These are phyloP conservation scores for Colletotrichum somersetense DNA, from an alignment of 2,329 filamentous ascomycete species.

Conservation along the genomic window DNA sequence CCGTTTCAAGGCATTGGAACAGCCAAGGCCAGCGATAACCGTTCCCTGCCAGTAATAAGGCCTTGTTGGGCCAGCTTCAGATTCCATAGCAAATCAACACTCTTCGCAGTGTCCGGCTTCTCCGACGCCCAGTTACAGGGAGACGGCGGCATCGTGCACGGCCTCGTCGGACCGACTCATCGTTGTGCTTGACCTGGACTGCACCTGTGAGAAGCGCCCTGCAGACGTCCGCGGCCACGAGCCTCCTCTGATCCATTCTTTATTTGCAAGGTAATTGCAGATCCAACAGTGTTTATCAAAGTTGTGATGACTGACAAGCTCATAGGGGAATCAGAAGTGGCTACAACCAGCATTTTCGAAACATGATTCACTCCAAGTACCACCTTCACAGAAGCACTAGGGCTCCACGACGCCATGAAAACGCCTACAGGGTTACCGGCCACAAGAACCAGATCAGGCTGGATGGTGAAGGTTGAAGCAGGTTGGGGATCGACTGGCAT, in stretches of 20 bases:
- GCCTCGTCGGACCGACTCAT: slow-evolving; percentile 40
- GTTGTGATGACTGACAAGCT: not conserved
- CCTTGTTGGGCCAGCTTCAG: too few relatives aligned
- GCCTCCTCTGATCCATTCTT: slow-evolving; percentile 38
- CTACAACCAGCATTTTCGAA: not conserved
- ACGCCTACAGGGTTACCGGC: too few relatives aligned
- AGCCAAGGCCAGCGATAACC: too few relatives aligned
- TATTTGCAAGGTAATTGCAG: not conserved
- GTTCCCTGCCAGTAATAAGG: too few relatives aligned
- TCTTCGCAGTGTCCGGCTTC: too few relatives aligned
- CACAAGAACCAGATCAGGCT: too few relatives aligned
- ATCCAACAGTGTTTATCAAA: not conserved
- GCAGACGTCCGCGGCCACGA: slow-evolving; percentile 49
- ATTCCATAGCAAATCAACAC: too few relatives aligned
- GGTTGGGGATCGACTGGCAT: not conserved
- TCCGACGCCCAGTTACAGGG: slow-evolving; percentile 34
- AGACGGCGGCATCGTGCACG: slow-evolving; percentile 48
- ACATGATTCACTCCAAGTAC: not conserved
- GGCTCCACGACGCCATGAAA: not conserved
- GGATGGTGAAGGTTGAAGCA: too few relatives aligned
- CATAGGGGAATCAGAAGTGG: not conserved
- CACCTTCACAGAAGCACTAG: not conserved
- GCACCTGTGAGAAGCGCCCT: slow-evolving; percentile 13
- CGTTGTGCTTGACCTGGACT: slow-evolving; percentile 43
- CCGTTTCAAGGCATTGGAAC: too few relatives aligned